Evolutionary conservation across 2,329 filamentous ascomycete genomes (phyloP), one percentile per base, ranked within the genome.

Genomic region (Xylariaceae sp.): DNA sequence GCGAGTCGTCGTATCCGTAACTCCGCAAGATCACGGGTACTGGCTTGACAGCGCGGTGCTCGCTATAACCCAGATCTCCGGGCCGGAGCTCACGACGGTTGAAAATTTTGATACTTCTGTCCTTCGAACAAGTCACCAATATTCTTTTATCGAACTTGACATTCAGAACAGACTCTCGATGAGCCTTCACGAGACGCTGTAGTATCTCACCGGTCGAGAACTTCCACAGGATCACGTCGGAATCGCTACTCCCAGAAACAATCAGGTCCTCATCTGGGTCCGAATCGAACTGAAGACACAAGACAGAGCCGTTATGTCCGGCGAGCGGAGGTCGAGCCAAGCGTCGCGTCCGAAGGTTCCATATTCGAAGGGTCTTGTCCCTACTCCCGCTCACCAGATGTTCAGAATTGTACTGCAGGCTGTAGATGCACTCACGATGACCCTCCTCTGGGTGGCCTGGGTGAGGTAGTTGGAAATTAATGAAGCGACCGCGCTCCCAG

Each of bases 21-120:
- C 75, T 72, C 46, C 76, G 75, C 15, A 85, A 60, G 32, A 69
- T 73, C 12, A 67, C 70, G 1, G 76, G 75, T 1, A 81, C 77
- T 1, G 81, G 75, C 46, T 80, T 75, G n/a, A 83, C 68, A 0
- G 61, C 58, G 11, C 64, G 57, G 14, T 58, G 46, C 17, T 72
- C 61, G 2, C 68, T 68, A 66, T 84, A 85, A 6, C 82, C 83
- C 2, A 76, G 54, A 32, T 85, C 81, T 18, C 81, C 81, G 39
- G 77, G 74, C 31, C 73, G 72, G n/a, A 96, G 72, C 15, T 83
- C 75, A 15, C 75, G 78, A 5, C 94, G 84, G 66, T 92, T 97
- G 81, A 95, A 99, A 15, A 99, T 85, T 68, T 96, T 96, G 75
- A 99, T 96, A 0, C 87, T 87, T 68, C 91, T 95, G 68, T 99